phyloP scores from a whole-genome alignment of 1,284 basidiomycete species.

The Ustanciosporium gigantosporum region DNA sequence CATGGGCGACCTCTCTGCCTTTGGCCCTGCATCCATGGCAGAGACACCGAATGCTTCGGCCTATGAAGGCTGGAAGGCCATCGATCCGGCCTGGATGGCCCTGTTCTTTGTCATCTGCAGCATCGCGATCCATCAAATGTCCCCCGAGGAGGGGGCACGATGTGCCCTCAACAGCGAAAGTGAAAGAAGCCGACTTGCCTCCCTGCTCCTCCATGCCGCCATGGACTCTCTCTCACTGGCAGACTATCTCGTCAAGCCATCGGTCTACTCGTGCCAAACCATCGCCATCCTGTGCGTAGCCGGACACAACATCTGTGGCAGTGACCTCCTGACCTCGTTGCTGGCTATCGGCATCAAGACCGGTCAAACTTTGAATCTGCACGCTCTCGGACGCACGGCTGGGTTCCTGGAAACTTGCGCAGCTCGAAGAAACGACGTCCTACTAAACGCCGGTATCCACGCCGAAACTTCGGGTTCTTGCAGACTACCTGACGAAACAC shows the following conservation, averaged over 20 bases:
- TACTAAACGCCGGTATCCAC: conserved; percentile 12
- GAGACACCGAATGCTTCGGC: conserved; percentile 1
- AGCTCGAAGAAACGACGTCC: conserved; percentile 14
- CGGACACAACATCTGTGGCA: conserved; percentile 44
- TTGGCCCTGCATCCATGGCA: background rate
- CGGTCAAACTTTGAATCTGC: conserved; percentile 36
- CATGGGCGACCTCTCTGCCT: background rate
- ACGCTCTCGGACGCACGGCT: conserved; percentile 27
- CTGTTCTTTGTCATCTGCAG: conserved; percentile 39
- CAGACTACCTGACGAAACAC: conserved; percentile 24
- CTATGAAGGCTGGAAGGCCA: conserved; percentile 17
- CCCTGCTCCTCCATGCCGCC: conserved; percentile 24
- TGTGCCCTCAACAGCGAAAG: conserved; percentile 14
- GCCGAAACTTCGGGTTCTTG: conserved; percentile 11
- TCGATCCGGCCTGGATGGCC: conserved; percentile 40
- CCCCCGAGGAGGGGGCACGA: conserved; percentile 20
- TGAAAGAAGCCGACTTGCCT: conserved; percentile 17
- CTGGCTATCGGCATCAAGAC: conserved; percentile 46
- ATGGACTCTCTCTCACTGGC: conserved; percentile 34
- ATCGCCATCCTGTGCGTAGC: conserved; percentile 41
- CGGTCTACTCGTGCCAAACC: conserved; percentile 37
- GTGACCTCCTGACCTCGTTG: conserved; percentile 35
- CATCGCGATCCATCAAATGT: conserved; percentile 46
- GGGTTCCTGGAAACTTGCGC: conserved; percentile 23
- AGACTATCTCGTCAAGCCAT: conserved; percentile 37